Conservation (phyloP, 352 stramenopile species). For the Globisporangium cystogenes region DNA sequence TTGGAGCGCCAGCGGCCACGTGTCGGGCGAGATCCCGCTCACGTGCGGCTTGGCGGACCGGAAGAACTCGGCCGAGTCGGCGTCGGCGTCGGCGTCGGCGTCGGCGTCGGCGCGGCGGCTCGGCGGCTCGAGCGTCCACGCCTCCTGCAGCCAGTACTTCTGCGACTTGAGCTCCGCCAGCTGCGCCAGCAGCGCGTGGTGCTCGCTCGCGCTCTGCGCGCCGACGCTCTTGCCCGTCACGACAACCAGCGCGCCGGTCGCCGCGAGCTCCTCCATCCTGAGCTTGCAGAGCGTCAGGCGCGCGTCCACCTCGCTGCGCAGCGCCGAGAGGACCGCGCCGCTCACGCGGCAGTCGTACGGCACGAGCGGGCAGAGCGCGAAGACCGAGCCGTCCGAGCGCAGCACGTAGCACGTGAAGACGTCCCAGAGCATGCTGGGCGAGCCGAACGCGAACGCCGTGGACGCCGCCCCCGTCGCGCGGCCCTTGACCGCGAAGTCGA, state of each 20-base stretch:
- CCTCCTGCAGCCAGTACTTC: slow-evolving; percentile 78
- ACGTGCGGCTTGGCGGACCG: slow-evolving; percentile 51
- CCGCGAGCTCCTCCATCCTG: slow-evolving; percentile 20
- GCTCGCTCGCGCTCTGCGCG: slow-evolving; percentile 3
- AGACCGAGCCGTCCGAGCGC: slow-evolving; percentile 64
- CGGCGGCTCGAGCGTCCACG: slow-evolving; percentile 24
- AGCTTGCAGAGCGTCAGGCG: slow-evolving; percentile 50
- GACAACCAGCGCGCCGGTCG: not conserved
- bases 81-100: not conserved
- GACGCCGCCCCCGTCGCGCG: slow-evolving; percentile 24
- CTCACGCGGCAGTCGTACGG: slow-evolving; percentile 52
- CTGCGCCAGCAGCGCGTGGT: slow-evolving; percentile 22
- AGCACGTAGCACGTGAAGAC: slow-evolving; percentile 73
- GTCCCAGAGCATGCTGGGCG: slow-evolving; percentile 54
- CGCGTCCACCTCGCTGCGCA: slow-evolving; percentile 59
- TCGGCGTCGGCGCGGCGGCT: slow-evolving; percentile 12
- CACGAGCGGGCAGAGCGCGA: slow-evolving; percentile 63
- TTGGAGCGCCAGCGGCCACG: slow-evolving; percentile 71
- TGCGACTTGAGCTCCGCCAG: slow-evolving; percentile 74
- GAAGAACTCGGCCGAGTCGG: slow-evolving; percentile 17
- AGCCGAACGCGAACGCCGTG: slow-evolving; percentile 57
- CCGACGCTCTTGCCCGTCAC: not conserved
- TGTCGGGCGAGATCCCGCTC: slow-evolving; percentile 66
- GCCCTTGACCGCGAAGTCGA: slow-evolving; percentile 39
- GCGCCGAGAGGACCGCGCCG: slow-evolving; percentile 32